Evolutionary conservation across 441 rosid genomes (phyloP).

Genomic region (Euphorbia celastroides): DNA sequence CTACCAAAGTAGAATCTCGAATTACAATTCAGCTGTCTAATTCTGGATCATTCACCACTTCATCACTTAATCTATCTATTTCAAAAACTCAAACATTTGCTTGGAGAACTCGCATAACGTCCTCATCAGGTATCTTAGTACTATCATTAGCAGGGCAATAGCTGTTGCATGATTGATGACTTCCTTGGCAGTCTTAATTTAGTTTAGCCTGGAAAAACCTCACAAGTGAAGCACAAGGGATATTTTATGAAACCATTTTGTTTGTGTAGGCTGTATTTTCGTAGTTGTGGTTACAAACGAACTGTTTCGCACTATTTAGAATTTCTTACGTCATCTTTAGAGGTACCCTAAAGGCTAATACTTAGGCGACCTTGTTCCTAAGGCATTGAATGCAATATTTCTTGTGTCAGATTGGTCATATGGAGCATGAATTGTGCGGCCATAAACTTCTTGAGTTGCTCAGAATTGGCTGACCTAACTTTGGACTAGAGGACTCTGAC

Average conservation of each 20-base stretch:
- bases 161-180: background rate
- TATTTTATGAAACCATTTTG: background rate
- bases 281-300: background rate
- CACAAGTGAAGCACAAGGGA: background rate
- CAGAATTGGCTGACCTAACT: background rate
- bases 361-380: background rate
- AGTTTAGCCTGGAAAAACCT: background rate
- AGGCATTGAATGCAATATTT: background rate
- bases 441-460: background rate
- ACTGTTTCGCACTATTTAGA: background rate
- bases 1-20: slow-evolving; percentile 42
- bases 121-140: slow-evolving; percentile 59
- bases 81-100: slow-evolving; percentile 58
- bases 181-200: background rate
- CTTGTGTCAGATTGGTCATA: background rate
- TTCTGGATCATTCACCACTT: slow-evolving; percentile 54
- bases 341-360: background rate
- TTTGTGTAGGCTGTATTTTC: background rate
- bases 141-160: background rate
- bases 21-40: slow-evolving; percentile 68
- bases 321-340: background rate
- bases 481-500: background rate
- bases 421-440: background rate
- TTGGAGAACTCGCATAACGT: slow-evolving; percentile 85
- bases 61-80: slow-evolving; percentile 52